Evolutionary conservation across 257 asterid genomes (phyloP).

Genomic region (Gentiana dahurica): DNA sequence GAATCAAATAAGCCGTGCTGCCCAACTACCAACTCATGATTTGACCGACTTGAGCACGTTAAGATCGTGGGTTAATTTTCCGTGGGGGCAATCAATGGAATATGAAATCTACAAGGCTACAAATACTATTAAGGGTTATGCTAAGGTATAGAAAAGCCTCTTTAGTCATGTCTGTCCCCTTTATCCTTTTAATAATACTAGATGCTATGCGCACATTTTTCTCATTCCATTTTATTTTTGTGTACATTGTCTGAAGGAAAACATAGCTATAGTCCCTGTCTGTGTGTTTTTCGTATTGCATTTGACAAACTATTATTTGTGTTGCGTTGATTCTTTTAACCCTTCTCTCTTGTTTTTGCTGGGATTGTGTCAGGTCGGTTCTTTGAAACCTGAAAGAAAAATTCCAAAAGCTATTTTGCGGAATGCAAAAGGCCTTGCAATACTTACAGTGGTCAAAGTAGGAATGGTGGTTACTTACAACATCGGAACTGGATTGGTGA

Average conservation of each 20-base stretch:
- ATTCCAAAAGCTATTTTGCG: constrained; percentile 83
- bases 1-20: constrained; percentile 88
- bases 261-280: not conserved
- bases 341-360: not conserved
- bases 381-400: constrained; percentile 64
- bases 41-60: constrained; percentile 92
- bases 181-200: too few species aligned
- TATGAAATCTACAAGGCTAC: constrained; percentile 94
- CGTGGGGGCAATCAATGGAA: constrained; percentile 99
- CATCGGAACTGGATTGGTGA: constrained; percentile 87
- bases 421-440: constrained; percentile 90
- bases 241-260: too few species aligned
- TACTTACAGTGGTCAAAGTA: constrained; percentile 80
- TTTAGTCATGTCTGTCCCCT: not conserved
- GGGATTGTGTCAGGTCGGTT: constrained; percentile 48
- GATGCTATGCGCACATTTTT: too few species aligned
- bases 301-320: not conserved
- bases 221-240: too few species aligned
- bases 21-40: constrained; percentile 87
- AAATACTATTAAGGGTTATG: constrained; percentile 65
- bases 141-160: constrained; percentile 35
- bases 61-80: constrained; percentile 97
- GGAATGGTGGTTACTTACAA: constrained; percentile 93
- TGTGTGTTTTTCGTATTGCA: not conserved
- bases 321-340: not conserved